Base-by-base conservation (phyloP, 1,284 basidiomycete species). In the Puccinia sorghi region DNA sequence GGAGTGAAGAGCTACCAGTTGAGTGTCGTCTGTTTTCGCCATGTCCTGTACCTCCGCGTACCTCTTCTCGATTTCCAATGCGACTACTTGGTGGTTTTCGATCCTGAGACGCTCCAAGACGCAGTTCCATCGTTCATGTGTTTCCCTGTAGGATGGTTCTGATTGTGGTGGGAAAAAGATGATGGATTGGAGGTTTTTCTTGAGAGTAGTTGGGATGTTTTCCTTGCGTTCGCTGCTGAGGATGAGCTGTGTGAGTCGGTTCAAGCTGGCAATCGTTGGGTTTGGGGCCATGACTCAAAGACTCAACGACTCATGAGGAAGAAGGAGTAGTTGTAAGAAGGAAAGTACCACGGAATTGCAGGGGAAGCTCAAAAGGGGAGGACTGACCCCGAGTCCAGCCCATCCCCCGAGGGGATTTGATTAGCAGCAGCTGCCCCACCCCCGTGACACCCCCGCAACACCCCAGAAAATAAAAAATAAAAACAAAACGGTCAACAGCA, bases 131-230 rank as follows among this genome's bases (percentile, higher is more conserved):
- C 27, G 20, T 3, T 61, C 48, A 11, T 27, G 11, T n/a, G 39
- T 74, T 46, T 74, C 72, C 39, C 48, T 37, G 22, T 8, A 37
- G 20, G 72, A 74, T n/a, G 72, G 72, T 32, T 74, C 72, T n/a
- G 43, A 64, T n/a, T 52, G 39, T 11, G 59, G 41, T 3, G 72
- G 72, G 59, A 63, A 74, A 48, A 52, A 39, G 46, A 74, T 32
- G 22, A 52, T 63, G 5, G 72, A 17, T 20, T 74, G 72, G 7
- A 63, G 46, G 17, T n/a, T 74, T 32, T 64, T 64, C 46, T 46
- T 74, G 48, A 71, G 46, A 9, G 69, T 5, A 25, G 0, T 39
- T 32, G 5, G 32, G 54, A 15, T 54, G 9, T 32, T 13, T 17
- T 67, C 43, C 3, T 8, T 56, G 27, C 43, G 32, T 56, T 39